phyloP scores from a whole-genome alignment of 306 rosid species.

The Fagus crenata region DNA sequence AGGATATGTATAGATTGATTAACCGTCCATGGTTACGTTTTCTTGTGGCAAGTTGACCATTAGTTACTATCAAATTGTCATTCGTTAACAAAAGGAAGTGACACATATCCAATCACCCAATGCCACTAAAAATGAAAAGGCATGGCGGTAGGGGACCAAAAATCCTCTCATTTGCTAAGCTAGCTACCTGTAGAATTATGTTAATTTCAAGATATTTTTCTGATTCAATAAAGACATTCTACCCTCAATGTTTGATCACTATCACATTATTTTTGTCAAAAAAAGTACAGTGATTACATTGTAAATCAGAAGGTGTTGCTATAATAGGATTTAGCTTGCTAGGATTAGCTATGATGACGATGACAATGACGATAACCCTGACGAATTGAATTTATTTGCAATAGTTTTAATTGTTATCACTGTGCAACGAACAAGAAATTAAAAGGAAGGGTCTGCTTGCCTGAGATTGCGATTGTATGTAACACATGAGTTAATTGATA shows the following conservation, averaged over 20 bases:
- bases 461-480: constrained; percentile 37
- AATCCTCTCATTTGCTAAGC: neutral
- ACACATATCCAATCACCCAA: constrained; percentile 24
- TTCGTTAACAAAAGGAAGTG: constrained; percentile 19
- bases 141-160: constrained; percentile 1
- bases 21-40: constrained; percentile 54
- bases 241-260: neutral
- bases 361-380: constrained; percentile 33
- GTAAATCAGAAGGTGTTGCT: neutral
- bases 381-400: constrained; percentile 17
- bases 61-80: constrained; percentile 37
- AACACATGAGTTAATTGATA: constrained; percentile 23
- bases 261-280: neutral
- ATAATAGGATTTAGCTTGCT: neutral
- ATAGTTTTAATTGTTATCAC: constrained; percentile 9
- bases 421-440: constrained; percentile 22
- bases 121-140: constrained; percentile 30
- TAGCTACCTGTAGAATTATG: neutral
- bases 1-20: constrained; percentile 24
- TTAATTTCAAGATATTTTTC: neutral
- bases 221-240: neutral
- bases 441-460: constrained; percentile 18
- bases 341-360: constrained; percentile 16
- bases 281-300: neutral
- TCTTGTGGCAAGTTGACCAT: constrained; percentile 43